Conservation (phyloP, 2,329 filamentous ascomycete species). For the Fusarium goolgardi region DNA sequence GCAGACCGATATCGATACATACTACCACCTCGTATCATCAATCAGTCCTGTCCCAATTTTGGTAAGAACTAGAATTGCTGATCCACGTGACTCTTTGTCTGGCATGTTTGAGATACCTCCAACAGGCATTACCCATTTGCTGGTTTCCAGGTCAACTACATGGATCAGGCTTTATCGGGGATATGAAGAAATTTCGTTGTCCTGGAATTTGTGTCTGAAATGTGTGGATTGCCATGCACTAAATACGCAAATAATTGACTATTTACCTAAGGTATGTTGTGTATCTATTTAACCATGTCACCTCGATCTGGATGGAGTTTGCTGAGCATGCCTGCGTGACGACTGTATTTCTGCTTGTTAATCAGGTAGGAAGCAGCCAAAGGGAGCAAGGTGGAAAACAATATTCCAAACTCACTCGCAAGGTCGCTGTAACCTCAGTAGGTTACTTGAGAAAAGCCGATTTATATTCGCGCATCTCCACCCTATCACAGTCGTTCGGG, state of each 20-base stretch:
- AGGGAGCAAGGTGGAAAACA: not conserved
- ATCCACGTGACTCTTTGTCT: not conserved
- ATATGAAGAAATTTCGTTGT: conserved; percentile 9
- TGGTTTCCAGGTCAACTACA: conserved; percentile 12
- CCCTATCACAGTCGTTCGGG: conserved; percentile 43
- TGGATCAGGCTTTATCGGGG: conserved; percentile 20
- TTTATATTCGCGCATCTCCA: conserved; percentile 54
- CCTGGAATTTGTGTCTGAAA: conserved; percentile 7
- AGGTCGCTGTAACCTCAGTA: conserved; percentile 4
- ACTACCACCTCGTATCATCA: not conserved
- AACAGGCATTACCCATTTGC: not conserved
- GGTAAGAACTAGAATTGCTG: not conserved
- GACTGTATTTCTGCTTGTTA: conserved; percentile 1
- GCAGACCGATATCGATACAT: not conserved
- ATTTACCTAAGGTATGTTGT: not conserved
- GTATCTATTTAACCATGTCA: conserved; percentile 1
- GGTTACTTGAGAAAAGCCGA: conserved; percentile 41
- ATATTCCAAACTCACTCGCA: not conserved
- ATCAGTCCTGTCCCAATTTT: not conserved
- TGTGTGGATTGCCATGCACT: conserved; percentile 12
- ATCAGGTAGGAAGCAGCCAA: conserved; percentile 4
- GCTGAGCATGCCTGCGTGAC: not conserved
- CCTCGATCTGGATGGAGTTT: not conserved
- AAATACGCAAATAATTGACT: not conserved
- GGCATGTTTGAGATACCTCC: not conserved